phyloP scores from a whole-genome alignment of 2,329 filamentous ascomycete genomes.

The Chaetomiaceae sp. region DNA sequence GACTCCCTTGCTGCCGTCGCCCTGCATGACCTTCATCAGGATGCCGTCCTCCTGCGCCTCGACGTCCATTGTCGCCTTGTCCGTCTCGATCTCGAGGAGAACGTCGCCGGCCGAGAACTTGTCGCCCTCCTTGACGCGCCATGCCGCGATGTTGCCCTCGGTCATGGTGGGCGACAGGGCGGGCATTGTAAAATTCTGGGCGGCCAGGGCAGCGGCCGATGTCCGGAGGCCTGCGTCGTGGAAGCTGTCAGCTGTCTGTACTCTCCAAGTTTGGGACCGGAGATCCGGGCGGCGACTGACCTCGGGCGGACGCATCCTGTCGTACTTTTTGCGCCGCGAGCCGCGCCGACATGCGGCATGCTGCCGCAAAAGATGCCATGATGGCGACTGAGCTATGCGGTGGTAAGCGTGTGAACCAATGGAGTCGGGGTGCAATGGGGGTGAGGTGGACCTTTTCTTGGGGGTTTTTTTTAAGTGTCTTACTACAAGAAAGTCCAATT shows the following conservation, averaged over 20 bases:
- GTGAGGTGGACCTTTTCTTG: constrained; percentile 8
- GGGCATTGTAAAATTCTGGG: constrained; percentile 87
- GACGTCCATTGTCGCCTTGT: constrained; percentile 93
- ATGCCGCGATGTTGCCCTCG: constrained; percentile 80
- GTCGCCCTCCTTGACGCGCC: constrained; percentile 86
- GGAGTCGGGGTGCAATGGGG: constrained; percentile 12
- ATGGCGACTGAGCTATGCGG: constrained; percentile 27
- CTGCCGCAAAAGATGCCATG: constrained; percentile 65
- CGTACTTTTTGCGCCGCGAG: constrained; percentile 51
- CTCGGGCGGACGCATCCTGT: constrained; percentile 52
- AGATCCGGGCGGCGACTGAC: too few species aligned
- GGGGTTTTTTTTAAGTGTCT: too few species aligned
- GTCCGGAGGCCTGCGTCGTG: constrained; percentile 56
- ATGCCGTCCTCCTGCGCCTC: constrained; percentile 88
- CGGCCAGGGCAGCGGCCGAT: constrained; percentile 60
- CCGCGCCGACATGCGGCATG: constrained; percentile 60
- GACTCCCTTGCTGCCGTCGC: constrained; percentile 70
- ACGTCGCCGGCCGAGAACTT: constrained; percentile 79
- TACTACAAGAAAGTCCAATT: too few species aligned
- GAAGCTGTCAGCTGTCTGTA: constrained; percentile 3
- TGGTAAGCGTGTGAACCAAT: constrained; percentile 19
- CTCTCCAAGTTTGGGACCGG: neutral
- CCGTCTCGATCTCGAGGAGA: constrained; percentile 86
- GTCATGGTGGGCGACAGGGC: constrained; percentile 91
- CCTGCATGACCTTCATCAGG: constrained; percentile 74